Conservation (phyloP, 2,329 filamentous ascomycete species). For the Pyricularia sp. region DNA sequence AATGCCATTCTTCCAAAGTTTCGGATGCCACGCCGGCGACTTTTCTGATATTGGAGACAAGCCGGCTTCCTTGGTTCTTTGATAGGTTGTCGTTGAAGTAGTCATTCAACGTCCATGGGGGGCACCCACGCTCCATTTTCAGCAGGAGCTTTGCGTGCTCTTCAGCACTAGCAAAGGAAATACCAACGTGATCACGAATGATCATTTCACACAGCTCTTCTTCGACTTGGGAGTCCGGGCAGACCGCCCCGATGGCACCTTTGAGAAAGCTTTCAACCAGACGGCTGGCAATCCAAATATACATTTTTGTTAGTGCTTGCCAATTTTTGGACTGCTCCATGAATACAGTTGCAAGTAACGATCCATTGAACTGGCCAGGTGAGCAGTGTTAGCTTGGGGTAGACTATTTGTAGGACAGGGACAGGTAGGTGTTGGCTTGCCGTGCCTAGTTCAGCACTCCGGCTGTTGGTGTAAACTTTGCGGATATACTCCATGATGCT, state of each 20-base stretch:
- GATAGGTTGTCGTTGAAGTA: conserved; percentile 35
- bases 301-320: conserved; percentile 35
- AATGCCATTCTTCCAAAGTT: neutral
- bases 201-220: conserved; percentile 27
- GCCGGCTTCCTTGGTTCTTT: conserved; percentile 14
- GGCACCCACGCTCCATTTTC: conserved; percentile 34
- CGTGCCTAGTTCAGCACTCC: conserved; percentile 46
- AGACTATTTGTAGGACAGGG: neutral
- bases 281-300: conserved; percentile 19
- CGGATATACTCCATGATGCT: conserved; percentile 36
- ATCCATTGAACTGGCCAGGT: conserved; percentile 26
- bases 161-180: conserved; percentile 36
- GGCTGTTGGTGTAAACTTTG: conserved; percentile 29
- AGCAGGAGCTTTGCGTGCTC: conserved; percentile 41
- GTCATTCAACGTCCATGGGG: conserved; percentile 39
- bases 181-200: conserved; percentile 33
- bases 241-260: conserved; percentile 29
- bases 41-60: conserved; percentile 11
- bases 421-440: conserved; percentile 19
- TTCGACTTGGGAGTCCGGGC: conserved; percentile 30
- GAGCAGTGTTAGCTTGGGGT: neutral
- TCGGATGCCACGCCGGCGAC: neutral
- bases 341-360: conserved; percentile 34
- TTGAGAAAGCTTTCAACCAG: conserved; percentile 41
- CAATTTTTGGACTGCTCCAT: conserved; percentile 44